Base-by-base conservation (phyloP, 1,139 yeast species). In the Blastobotrys apis region DNA sequence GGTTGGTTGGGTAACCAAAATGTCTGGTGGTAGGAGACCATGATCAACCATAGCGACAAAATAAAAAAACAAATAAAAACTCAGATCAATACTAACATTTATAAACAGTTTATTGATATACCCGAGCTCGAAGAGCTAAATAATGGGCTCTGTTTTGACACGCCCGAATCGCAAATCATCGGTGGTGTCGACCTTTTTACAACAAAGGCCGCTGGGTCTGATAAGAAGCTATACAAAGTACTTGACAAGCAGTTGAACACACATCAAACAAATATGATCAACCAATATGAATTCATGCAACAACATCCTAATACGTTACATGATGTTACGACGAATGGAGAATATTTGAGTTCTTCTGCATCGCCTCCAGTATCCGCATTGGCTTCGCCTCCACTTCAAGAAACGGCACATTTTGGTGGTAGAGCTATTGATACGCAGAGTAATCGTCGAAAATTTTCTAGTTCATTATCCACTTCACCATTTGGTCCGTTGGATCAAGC, bases 111-210 rank as follows among this genome's bases (percentile, higher is more conserved):
- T 66, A 81, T 92, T 50, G 97, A 92, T 63, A 94, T 41, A 17
- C 83, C 87, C 30, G 97, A 90, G 58, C 80, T 92, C 23, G 96
- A 88, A 63, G 74, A 84, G 55, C 85, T 92, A 34, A 88, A 88
- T 60, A 92, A 90, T 57, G 84, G 85, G 47, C 78, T 92, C 47
- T 83, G 83, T 56, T 90, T 90, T 63, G 92, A 86, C 54, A 83
- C 95, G 3, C 80, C 81, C 10, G 98, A 94, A 58, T 81, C 90
- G 62, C 86, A 82, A 57, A 76, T 92, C 26, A 78, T 80, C 45
- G 97, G 97, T n/a, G 92, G 95, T 19, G 83, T 96, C 61, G 99
- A 92, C 60, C 72, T 92, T 39, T 92, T 87, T 62, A 86, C 97
- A 1, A 92, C 98, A 1, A 92, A 92, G 60, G 90, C 96, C 1